These are phyloP conservation scores for Neopestalotiopsis sp. DNA, from an alignment of 2,329 filamentous ascomycete species.

Conservation along the genomic window DNA sequence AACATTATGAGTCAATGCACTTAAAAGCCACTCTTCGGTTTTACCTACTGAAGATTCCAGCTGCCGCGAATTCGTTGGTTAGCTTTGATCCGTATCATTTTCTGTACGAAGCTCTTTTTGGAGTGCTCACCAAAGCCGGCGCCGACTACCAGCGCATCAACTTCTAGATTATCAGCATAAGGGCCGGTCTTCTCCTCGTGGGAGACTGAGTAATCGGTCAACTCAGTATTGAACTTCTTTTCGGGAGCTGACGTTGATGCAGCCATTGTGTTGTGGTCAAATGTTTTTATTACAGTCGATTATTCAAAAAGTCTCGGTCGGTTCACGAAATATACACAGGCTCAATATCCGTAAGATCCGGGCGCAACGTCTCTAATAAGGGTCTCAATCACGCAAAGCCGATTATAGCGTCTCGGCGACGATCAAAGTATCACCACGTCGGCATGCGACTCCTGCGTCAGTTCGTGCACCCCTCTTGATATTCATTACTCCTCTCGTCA, in stretches of 20 bases:
- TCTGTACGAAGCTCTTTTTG: constrained; percentile 21
- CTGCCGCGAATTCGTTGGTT: neutral
- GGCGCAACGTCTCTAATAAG: too few relatives aligned
- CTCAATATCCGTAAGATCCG: neutral
- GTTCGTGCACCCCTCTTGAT: neutral
- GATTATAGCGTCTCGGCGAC: neutral
- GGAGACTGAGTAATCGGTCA: constrained; percentile 43
- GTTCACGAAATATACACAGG: too few relatives aligned
- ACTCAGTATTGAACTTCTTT: constrained; percentile 48
- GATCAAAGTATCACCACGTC: neutral
- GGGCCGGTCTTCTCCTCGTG: constrained; percentile 41
- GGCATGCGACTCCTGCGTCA: neutral
- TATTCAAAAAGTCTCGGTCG: too few relatives aligned
- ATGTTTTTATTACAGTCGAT: neutral
- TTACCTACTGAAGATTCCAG: neutral
- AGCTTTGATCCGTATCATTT: neutral
- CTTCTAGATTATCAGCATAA: constrained; percentile 48
- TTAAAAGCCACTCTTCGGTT: neutral
- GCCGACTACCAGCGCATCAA: constrained; percentile 51
- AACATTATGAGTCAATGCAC: constrained; percentile 45
- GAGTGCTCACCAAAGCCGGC: constrained; percentile 46
- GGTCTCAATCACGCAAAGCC: neutral
- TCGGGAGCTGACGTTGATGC: neutral
- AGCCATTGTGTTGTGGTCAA: neutral
- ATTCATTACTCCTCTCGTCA: neutral